These are phyloP conservation scores for Begonia peltatifolia DNA, from an alignment of 306 rosid genomes.

Conservation along the genomic window DNA sequence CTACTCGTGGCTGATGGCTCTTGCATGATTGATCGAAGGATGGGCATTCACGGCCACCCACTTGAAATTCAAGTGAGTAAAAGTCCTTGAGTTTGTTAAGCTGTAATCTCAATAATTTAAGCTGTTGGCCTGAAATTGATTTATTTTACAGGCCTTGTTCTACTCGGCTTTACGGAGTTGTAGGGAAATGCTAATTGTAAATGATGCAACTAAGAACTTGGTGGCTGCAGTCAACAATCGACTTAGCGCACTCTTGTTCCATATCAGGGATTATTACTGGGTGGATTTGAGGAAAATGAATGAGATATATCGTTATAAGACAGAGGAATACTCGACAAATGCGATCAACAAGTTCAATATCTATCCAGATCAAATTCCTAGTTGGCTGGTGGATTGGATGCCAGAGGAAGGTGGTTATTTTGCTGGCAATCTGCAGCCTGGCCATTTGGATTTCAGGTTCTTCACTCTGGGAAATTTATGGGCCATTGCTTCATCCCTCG, in stretches of 20 bases:
- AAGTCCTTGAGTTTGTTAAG: neutral
- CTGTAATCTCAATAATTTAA: too few relatives aligned
- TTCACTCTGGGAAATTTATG: slow-evolving; percentile 88
- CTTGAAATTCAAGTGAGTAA: slow-evolving; percentile 78
- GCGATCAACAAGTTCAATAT: slow-evolving; percentile 92
- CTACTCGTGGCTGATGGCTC: slow-evolving; percentile 82
- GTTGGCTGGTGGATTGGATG: slow-evolving; percentile 91
- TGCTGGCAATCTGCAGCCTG: slow-evolving; percentile 88
- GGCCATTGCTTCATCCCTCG: slow-evolving; percentile 76
- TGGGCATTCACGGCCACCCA: slow-evolving; percentile 96
- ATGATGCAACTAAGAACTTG: slow-evolving; percentile 52
- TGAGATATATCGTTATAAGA: slow-evolving; percentile 88
- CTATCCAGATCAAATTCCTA: slow-evolving; percentile 92
- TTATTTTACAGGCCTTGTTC: slow-evolving; percentile 52
- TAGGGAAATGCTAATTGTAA: slow-evolving; percentile 72
- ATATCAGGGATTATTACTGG: slow-evolving; percentile 90
- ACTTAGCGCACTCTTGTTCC: slow-evolving; percentile 82
- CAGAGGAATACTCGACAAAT: slow-evolving; percentile 82
- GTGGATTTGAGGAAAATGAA: slow-evolving; percentile 70
- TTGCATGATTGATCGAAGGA: slow-evolving; percentile 96
- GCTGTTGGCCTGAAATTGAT: neutral
- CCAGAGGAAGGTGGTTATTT: slow-evolving; percentile 85
- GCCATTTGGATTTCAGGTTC: slow-evolving; percentile 93
- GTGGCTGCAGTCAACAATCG: slow-evolving; percentile 73
- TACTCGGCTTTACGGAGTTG: slow-evolving; percentile 76